Base-by-base conservation (phyloP, 23 red algal genomes). In the Pyropia haitanensis region DNA sequence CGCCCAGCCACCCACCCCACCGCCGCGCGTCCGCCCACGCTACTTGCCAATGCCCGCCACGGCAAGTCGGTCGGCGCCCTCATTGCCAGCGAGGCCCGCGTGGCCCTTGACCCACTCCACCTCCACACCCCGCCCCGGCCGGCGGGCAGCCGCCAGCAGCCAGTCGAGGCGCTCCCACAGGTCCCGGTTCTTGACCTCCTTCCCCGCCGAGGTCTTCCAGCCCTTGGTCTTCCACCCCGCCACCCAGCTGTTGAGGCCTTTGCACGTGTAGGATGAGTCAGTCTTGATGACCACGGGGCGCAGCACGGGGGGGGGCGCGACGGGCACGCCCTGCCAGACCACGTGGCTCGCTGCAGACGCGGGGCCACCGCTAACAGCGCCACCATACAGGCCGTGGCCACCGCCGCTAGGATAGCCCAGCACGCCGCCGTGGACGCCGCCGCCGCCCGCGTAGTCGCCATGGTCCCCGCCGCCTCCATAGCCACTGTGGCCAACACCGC, bases 31-130 rank as follows among this genome's bases (percentile, higher is more conserved):
- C 39, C 5, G 0, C 8, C 39, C 4, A 12, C 5, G 27, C 57
- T 60, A 60, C n/a, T 63, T 63, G 56, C 48, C 48, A 51, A 69
- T 68, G 0, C 62, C 85, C 28, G 58, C 8, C 21, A 78, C 79
- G n/a, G 87, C 87, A 14, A 91, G 56, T 29, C 59, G 64, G 69
- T 91, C 87, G 3, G 87, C 87, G 9, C 68, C 78, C 61, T 91
- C 87, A 70, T 91, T 91, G 23, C 87, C 87, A 27, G 65, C 68
- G 27, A 64, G 58, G 18, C 87, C 87, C 24, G 48, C 30, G 23
- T 91, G 87, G 60, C 87, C 64, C 54, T 70, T 91, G 18, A 91
- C 87, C 87, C 87, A 91, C 5, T 44, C 44, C 27, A 91, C 27
- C 3, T 51, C 27, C n/a, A 91, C 33, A 56, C 30, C 53, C 39